Percentiles rank a stretch among this genome's conserved stretches.
Evolutionary conservation across 2,329 filamentous ascomycete species (phyloP).

Genomic region (Verticillium klebahnii): DNA sequence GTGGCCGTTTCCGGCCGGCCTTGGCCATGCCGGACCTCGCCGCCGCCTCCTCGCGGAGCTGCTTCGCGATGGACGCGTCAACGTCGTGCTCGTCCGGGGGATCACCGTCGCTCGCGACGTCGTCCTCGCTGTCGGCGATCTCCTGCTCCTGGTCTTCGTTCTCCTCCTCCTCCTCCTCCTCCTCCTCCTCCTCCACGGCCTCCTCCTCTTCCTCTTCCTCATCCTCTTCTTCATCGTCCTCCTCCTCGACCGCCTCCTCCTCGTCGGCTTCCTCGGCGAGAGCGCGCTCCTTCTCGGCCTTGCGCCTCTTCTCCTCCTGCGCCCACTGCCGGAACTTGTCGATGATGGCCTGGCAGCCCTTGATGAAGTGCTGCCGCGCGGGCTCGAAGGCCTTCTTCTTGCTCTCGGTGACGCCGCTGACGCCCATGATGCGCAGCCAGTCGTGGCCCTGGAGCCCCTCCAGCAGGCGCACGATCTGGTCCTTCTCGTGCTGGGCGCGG

Average conservation of each 20-base stretch:
- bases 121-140: constrained; percentile 22
- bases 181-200: constrained; percentile 19
- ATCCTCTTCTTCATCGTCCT: constrained; percentile 17
- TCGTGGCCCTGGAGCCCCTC: constrained; percentile 86
- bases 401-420: constrained; percentile 77
- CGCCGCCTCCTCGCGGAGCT: constrained; percentile 69
- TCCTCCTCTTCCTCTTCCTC: constrained; percentile 18
- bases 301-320: constrained; percentile 80
- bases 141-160: constrained; percentile 19
- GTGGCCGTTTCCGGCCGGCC: constrained; percentile 22
- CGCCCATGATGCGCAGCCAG: constrained; percentile 89
- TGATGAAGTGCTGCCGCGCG: constrained; percentile 79
- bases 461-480: constrained; percentile 61
- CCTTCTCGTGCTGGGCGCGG: constrained; percentile 61
- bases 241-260: constrained; percentile 31
- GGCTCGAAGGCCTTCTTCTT: constrained; percentile 84
- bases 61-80: constrained; percentile 66
- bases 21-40: constrained; percentile 36
- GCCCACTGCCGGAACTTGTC: constrained; percentile 88
- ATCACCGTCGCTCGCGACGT: constrained; percentile 18
- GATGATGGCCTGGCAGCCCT: constrained; percentile 74
- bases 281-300: constrained; percentile 68
- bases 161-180: constrained; percentile 18
- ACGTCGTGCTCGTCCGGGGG: constrained; percentile 64
- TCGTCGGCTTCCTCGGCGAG: constrained; percentile 42